Conservation (phyloP, 2,329 filamentous ascomycete genomes). For the Fonsecaea pedrosoi region DNA sequence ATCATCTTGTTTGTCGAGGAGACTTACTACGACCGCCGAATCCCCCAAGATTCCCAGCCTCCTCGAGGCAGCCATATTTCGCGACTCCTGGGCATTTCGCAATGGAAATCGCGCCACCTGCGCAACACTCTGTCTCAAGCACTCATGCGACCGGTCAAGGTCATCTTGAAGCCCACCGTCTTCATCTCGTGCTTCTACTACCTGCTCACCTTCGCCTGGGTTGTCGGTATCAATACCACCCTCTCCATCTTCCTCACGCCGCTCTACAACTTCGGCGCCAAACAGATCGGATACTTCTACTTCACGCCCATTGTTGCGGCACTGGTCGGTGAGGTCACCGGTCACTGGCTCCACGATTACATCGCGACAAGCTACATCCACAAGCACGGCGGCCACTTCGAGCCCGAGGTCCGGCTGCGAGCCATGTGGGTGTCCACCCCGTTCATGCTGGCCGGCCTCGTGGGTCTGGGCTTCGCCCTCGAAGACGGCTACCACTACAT, state of each 20-base stretch:
- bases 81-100: constrained; percentile 42
- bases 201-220: constrained; percentile 51
- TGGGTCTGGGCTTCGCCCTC: constrained; percentile 61
- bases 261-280: constrained; percentile 59
- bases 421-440: constrained; percentile 57
- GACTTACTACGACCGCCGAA: constrained; percentile 48
- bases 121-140: constrained; percentile 47
- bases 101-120: constrained; percentile 38
- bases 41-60: constrained; percentile 37
- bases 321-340: constrained; percentile 60
- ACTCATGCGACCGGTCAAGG: constrained; percentile 46
- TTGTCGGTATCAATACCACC: constrained; percentile 63
- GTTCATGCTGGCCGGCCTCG: constrained; percentile 58
- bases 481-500: constrained; percentile 61
- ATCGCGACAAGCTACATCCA: constrained; percentile 55
- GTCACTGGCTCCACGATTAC: constrained; percentile 64
- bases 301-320: constrained; percentile 64
- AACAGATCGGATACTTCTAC: constrained; percentile 63
- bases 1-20: constrained; percentile 48
- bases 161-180: constrained; percentile 50
- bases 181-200: constrained; percentile 49
- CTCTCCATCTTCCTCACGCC: constrained; percentile 60
- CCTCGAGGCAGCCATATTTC: constrained; percentile 40
- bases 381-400: constrained; percentile 59
- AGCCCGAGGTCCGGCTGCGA: constrained; percentile 62